A percentile compares a stretch with the other conserved stretches of the same genome.
Evolutionary conservation across 1,284 basidiomycete species (phyloP).

Genomic region (Somion occarium): DNA sequence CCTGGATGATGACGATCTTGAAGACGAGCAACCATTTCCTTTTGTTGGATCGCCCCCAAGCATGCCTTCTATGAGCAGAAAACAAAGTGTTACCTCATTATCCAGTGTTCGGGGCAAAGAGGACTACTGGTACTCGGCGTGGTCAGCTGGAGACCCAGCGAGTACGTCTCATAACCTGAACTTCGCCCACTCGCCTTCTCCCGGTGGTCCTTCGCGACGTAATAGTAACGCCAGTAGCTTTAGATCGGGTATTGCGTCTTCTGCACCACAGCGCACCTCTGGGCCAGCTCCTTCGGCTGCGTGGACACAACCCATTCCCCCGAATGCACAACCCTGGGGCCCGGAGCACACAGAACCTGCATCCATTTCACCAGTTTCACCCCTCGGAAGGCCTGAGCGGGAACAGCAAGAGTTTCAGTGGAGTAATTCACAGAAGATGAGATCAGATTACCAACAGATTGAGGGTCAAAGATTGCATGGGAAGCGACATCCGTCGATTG

Average conservation of each 20-base stretch:
- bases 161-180: constrained; percentile 19
- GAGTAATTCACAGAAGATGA: neutral
- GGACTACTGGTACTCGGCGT: constrained; percentile 16
- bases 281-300: neutral
- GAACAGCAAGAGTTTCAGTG: neutral
- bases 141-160: constrained; percentile 10
- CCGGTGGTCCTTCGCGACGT: constrained; percentile 7
- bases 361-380: neutral
- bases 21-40: neutral
- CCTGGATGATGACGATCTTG: neutral
- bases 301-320: neutral
- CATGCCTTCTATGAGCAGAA: constrained; percentile 13
- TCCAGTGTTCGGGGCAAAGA: constrained; percentile 16
- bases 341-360: neutral
- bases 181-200: constrained; percentile 19
- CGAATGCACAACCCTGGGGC: neutral
- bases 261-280: constrained; percentile 8
- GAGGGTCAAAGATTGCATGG: neutral
- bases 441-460: neutral
- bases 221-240: constrained; percentile 8
- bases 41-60: neutral
- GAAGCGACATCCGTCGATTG: constrained; percentile 13
- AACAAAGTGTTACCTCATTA: constrained; percentile 18
- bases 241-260: constrained; percentile 12
- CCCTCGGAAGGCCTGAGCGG: neutral